Conservation (phyloP, 2,329 filamentous ascomycete genomes). For the Waltergamsia citrina region DNA sequence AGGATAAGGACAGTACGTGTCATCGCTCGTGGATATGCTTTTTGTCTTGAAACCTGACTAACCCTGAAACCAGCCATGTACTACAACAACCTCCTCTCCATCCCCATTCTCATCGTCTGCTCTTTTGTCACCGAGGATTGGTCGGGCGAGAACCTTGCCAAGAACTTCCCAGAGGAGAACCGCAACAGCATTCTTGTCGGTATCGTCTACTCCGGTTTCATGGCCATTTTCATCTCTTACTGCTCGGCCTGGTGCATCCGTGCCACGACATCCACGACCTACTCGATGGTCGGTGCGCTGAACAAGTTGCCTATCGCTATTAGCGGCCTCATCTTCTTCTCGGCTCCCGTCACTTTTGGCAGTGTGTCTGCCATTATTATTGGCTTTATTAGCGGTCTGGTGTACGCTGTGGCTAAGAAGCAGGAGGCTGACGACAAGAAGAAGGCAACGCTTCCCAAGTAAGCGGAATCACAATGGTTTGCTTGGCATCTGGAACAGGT, state of each 20-base stretch:
- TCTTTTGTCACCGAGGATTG: conserved; percentile 86
- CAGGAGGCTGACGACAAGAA: conserved; percentile 1
- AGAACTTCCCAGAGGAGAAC: conserved; percentile 79
- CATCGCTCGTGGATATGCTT: not conserved
- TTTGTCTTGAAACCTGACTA: conserved; percentile 18
- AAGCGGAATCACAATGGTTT: too few species aligned
- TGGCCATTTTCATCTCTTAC: conserved; percentile 98
- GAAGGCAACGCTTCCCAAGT: too few species aligned
- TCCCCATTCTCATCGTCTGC: conserved; percentile 77
- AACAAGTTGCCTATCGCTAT: conserved; percentile 97
- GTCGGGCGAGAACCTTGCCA: conserved; percentile 72
- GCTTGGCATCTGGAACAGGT: too few species aligned
- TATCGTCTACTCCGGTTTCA: conserved; percentile 91
- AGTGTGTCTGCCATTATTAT: conserved; percentile 86
- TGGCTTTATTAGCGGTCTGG: conserved; percentile 84
- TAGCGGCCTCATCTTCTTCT: conserved; percentile 89
- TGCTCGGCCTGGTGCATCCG: conserved; percentile 98
- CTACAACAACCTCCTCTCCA: conserved; percentile 98
- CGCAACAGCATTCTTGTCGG: conserved; percentile 74
- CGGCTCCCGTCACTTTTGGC: conserved; percentile 84
- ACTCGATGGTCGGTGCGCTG: conserved; percentile 95
- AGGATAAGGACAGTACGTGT: conserved; percentile 98
- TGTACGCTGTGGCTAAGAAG: conserved; percentile 52
- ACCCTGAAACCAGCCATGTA: conserved; percentile 79
- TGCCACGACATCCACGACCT: conserved; percentile 93